Conservation (phyloP, 768 basidiomycete genomes). For the Trametes meyenii region DNA sequence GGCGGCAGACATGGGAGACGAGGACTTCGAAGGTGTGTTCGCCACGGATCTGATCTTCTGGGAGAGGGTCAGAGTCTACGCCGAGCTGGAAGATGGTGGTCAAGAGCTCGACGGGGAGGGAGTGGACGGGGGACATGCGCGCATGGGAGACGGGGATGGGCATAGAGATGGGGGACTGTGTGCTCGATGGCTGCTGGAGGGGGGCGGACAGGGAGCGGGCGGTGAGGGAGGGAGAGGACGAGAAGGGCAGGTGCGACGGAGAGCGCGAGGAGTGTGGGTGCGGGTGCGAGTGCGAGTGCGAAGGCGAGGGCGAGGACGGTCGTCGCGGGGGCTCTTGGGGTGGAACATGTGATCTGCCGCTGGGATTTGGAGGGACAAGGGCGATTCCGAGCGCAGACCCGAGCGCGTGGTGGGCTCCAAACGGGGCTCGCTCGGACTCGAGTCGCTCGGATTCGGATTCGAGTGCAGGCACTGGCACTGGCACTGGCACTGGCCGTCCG, state of each 20-base stretch:
- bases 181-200: not conserved
- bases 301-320: not conserved
- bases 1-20: constrained; percentile 59
- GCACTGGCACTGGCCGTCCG: too few relatives aligned
- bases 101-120: constrained; percentile 39
- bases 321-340: not conserved
- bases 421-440: not conserved
- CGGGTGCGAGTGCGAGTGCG: not conserved
- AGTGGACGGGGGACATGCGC: constrained; percentile 29
- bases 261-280: not conserved
- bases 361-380: not conserved
- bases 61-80: constrained; percentile 43
- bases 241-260: not conserved
- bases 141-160: constrained; percentile 8
- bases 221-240: not conserved
- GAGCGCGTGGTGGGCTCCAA: not conserved
- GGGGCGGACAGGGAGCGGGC: not conserved
- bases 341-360: not conserved
- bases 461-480: too few relatives aligned
- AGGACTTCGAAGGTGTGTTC: constrained; percentile 53
- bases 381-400: too few relatives aligned
- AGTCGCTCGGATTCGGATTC: too few relatives aligned
- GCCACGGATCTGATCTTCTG: constrained; percentile 46
- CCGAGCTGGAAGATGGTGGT: constrained; percentile 54
- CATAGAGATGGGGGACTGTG: constrained; percentile 6